Evolutionary conservation across 2,329 filamentous ascomycete species (phyloP).

Genomic region (Aureobasidium sp.): DNA sequence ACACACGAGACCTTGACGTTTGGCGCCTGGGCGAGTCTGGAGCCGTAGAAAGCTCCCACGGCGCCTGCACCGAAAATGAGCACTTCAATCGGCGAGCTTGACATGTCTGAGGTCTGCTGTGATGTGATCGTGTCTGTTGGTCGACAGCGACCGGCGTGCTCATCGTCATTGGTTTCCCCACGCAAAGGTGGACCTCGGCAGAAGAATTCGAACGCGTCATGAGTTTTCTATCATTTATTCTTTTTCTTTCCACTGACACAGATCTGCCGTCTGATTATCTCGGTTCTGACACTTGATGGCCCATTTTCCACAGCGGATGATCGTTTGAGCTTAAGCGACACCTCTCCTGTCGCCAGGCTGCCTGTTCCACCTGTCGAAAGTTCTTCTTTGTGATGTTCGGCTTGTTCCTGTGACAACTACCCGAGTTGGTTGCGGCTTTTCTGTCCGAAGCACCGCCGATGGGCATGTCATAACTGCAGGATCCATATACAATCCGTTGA

Average conservation of each 20-base stretch:
- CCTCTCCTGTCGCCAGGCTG: background rate
- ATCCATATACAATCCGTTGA: background rate
- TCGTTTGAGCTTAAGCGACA: background rate
- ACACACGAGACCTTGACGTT: slow-evolving; percentile 60
- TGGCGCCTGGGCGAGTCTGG: slow-evolving; percentile 48
- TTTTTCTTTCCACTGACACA: background rate
- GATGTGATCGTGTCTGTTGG: background rate
- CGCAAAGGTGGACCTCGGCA: background rate
- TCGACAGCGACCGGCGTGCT: background rate
- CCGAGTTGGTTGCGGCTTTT: background rate
- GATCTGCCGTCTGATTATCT: background rate
- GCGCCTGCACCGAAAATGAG: slow-evolving; percentile 65
- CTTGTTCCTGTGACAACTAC: slow-evolving; percentile 1
- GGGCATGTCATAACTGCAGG: background rate
- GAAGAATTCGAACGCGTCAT: background rate
- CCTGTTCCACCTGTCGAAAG: background rate
- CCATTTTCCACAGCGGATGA: background rate
- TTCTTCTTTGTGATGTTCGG: background rate
- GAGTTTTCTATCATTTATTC: background rate
- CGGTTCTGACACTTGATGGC: background rate
- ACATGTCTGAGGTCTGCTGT: slow-evolving; percentile 7
- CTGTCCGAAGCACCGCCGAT: background rate
- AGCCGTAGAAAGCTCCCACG: slow-evolving; percentile 67
- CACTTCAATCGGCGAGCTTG: slow-evolving; percentile 44
- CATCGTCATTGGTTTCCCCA: background rate